These are phyloP conservation scores for Cokeromyces recurvatus DNA, from an alignment of 371 early-diverging fungal species.

Conservation along the genomic window DNA sequence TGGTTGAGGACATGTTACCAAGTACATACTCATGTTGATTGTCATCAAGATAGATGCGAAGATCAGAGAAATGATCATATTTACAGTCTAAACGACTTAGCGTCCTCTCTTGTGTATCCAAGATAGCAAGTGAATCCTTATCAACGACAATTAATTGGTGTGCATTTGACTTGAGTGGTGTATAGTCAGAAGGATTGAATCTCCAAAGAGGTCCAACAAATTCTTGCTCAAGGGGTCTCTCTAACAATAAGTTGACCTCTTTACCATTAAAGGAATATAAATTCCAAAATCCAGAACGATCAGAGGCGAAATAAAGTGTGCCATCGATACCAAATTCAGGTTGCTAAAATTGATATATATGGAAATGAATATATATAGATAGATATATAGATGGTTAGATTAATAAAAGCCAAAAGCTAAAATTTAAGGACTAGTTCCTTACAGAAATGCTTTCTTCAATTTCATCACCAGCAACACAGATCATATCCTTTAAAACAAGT, in stretches of 20 bases:
- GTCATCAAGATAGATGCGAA: slow-evolving; percentile 24
- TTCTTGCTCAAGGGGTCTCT: slow-evolving; percentile 47
- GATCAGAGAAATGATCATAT: slow-evolving; percentile 26
- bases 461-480: slow-evolving; percentile 40
- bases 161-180: slow-evolving; percentile 39
- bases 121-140: slow-evolving; percentile 38
- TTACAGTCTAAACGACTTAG: slow-evolving; percentile 36
- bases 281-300: slow-evolving; percentile 73
- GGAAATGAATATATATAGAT: too few species aligned
- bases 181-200: slow-evolving; percentile 33
- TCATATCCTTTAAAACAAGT: slow-evolving; percentile 16
- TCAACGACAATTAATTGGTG: slow-evolving; percentile 37
- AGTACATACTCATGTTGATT: slow-evolving; percentile 30
- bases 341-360: slow-evolving; percentile 51
- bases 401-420: too few species aligned
- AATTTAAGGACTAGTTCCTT: slow-evolving; percentile 11
- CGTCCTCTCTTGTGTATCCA: slow-evolving; percentile 44
- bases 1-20: slow-evolving; percentile 27
- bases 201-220: slow-evolving; percentile 50
- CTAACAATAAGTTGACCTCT: slow-evolving; percentile 36
- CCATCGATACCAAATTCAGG: slow-evolving; percentile 56
- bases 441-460: slow-evolving; percentile 52
- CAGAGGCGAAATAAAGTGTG: slow-evolving; percentile 60
- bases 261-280: slow-evolving; percentile 45
- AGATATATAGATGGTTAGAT: too few species aligned